phyloP scores from a whole-genome alignment of 1,284 basidiomycete genomes.

The Ustilago loliicola region DNA sequence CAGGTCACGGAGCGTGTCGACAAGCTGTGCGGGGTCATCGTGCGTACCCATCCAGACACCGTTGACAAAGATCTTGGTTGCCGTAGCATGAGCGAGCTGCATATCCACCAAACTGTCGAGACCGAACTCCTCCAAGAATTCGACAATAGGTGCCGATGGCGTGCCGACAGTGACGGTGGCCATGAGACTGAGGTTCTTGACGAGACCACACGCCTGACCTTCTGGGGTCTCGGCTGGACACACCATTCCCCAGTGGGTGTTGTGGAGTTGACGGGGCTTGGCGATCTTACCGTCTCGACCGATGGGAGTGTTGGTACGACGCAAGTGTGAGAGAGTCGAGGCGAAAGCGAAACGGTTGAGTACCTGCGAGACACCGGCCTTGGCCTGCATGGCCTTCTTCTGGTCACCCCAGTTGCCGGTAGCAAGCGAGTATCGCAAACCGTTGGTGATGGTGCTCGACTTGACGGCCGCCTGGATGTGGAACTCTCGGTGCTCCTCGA shows the following conservation, averaged over 20 bases:
- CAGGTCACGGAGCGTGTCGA: constrained; percentile 91
- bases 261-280: constrained; percentile 98
- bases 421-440: constrained; percentile 96
- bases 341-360: constrained; percentile 98
- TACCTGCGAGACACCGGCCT: constrained; percentile 97
- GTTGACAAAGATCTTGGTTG: constrained; percentile 97
- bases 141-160: constrained; percentile 93
- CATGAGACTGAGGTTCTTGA: constrained; percentile 99
- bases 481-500: constrained; percentile 96
- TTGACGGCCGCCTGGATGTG: constrained; percentile 92
- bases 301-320: constrained; percentile 97
- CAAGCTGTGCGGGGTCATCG: constrained; percentile 90
- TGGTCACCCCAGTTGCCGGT: constrained; percentile 99
- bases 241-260: constrained; percentile 99
- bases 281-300: constrained; percentile 99
- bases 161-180: constrained; percentile 98
- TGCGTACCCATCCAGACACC: constrained; percentile 99
- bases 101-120: constrained; percentile 67
- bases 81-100: constrained; percentile 62
- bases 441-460: constrained; percentile 94
- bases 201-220: constrained; percentile 98
- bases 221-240: constrained; percentile 96
- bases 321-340: constrained; percentile 96
- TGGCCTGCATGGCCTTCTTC: constrained; percentile 94
- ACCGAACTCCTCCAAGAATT: constrained; percentile 98